Evolutionary conservation across 108 stramenopile species (phyloP), one percentile per base, ranked within the genome.

Genomic region (Parmales sp.): DNA sequence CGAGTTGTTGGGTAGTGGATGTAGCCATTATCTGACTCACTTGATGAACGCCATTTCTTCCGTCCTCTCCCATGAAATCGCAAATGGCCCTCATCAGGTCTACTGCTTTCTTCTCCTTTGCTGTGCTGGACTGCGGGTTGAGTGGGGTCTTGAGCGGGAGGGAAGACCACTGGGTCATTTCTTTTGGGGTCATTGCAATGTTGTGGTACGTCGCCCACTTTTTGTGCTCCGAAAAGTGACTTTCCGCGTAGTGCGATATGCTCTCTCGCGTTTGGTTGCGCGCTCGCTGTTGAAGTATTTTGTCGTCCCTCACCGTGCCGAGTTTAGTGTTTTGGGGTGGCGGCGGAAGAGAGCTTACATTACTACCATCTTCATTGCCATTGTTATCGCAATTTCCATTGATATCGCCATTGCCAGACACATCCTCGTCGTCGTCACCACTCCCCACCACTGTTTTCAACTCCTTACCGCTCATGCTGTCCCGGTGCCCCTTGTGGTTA

Each of bases 11-110:
- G n/a, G n/a, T n/a, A n/a, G n/a, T n/a, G n/a, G n/a, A n/a, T n/a
- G n/a, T n/a, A n/a, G n/a, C n/a, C n/a, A n/a, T n/a, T n/a, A n/a
- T n/a, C n/a, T n/a, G n/a, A n/a, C n/a, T n/a, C n/a, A n/a, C n/a
- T n/a, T n/a, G n/a, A n/a, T n/a, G 18, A 11, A 60, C 54, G 31
- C 54, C 54, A 6, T 34, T 34, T 34, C 20, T 60, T 28, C 54
- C 54, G 54, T 60, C 54, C 54, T 60, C 54, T 34, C 54, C 54
- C 54, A 60, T 60, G 54, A 28, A 60, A 4, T 11, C 54, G 29
- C 26, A 34, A 4, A 60, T 34, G n/a, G 20, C 20, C 20, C 20
- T 60, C 6, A 34, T 18, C 54, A 60, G 28, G 5, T 34, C 54
- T 5, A 34, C 13, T 34, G 54, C 54, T 34, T 28, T 13, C 28